Evolutionary conservation across 768 basidiomycete genomes (phyloP).

Genomic region (Mycena kentingensis): DNA sequence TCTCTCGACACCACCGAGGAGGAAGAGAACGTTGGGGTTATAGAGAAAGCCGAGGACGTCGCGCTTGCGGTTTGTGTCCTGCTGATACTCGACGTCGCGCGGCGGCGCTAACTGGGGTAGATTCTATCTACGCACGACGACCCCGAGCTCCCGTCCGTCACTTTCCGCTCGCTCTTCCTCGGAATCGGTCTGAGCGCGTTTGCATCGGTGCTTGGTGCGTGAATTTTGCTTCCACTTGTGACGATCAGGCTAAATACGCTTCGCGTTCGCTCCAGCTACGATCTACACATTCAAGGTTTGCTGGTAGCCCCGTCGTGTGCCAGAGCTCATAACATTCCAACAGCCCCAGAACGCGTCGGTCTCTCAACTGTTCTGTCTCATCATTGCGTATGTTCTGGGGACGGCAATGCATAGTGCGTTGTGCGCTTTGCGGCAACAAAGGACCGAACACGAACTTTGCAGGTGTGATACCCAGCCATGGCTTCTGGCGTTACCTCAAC

Average conservation of each 20-base stretch:
- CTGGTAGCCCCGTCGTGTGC: neutral
- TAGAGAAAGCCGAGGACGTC: conserved; percentile 47
- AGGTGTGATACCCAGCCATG: conserved; percentile 44
- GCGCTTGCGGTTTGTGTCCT: conserved; percentile 37
- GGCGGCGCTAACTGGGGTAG: conserved; percentile 24
- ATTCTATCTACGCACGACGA: conserved; percentile 53
- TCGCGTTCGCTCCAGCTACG: conserved; percentile 18
- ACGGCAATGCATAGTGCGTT: conserved; percentile 46
- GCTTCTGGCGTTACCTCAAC: conserved; percentile 50
- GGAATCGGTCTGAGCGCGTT: conserved; percentile 53
- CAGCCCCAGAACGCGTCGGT: conserved; percentile 50
- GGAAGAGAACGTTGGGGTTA: conserved; percentile 23
- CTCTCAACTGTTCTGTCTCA: conserved; percentile 56
- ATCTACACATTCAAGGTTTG: conserved; percentile 39
- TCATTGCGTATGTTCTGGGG: conserved; percentile 57
- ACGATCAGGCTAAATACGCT: neutral
- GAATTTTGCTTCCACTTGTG: neutral
- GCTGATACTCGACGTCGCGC: neutral
- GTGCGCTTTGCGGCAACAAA: neutral
- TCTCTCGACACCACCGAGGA: conserved; percentile 23
- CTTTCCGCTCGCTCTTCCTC: conserved; percentile 51
- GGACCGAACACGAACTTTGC: neutral
- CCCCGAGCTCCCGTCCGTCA: conserved; percentile 46
- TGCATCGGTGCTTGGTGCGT: conserved; percentile 40
- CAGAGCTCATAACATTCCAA: neutral